These are phyloP conservation scores for Alloteropsis semialata DNA, from an alignment of 176 grass and related monocot species.

Conservation along the genomic window DNA sequence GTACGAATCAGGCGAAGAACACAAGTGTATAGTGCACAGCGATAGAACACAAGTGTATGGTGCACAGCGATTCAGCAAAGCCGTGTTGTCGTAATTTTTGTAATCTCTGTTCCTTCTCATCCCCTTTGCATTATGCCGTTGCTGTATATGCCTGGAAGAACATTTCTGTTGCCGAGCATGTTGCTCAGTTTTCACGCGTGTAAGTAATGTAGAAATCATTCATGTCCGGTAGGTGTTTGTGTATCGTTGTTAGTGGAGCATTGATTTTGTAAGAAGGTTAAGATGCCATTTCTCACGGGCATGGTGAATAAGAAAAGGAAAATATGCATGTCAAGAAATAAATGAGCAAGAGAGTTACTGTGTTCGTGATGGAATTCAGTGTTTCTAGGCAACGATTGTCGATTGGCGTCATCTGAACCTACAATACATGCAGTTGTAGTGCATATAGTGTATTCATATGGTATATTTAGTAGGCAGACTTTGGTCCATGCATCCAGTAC, in stretches of 20 bases:
- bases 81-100: not conserved
- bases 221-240: not conserved
- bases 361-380: not conserved
- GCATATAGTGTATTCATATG: too few relatives aligned
- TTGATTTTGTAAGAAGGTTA: not conserved
- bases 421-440: too few relatives aligned
- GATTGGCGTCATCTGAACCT: not conserved
- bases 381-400: not conserved
- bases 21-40: not conserved
- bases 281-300: not conserved
- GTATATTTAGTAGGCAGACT: too few relatives aligned
- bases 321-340: not conserved
- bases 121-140: not conserved
- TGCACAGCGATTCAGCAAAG: too few relatives aligned
- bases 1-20: not conserved
- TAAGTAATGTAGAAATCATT: not conserved
- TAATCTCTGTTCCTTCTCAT: not conserved
- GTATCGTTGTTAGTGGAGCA: not conserved
- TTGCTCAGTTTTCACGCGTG: not conserved
- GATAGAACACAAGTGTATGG: too few relatives aligned
- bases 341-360: not conserved
- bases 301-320: not conserved
- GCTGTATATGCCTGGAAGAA: constrained; percentile 5
- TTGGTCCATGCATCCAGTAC: too few relatives aligned
- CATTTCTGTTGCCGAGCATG: not conserved